Evolutionary conservation across 2,329 filamentous ascomycete species (phyloP).

Genomic region (Aspergillus eucalypticola): DNA sequence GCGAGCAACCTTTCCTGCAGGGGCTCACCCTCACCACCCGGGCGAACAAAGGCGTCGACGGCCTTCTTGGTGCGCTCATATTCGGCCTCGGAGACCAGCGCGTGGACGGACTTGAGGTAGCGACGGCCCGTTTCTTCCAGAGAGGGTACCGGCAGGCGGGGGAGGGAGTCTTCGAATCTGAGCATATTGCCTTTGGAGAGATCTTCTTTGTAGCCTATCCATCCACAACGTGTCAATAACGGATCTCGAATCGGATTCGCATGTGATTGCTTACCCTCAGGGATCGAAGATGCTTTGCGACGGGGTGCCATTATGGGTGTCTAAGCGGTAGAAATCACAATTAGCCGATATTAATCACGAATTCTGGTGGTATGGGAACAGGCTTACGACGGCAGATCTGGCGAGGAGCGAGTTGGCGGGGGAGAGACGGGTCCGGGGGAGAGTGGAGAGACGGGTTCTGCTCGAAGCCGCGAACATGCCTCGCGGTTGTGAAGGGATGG

Average conservation of each 20-base stretch:
- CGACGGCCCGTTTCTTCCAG: constrained; percentile 65
- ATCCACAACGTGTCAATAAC: not conserved
- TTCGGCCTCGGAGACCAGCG: constrained; percentile 60
- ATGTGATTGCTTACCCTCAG: constrained; percentile 45
- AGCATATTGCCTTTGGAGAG: constrained; percentile 64
- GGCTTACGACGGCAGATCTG: constrained; percentile 36
- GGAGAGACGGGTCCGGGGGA: constrained; percentile 42
- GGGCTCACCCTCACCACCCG: constrained; percentile 77
- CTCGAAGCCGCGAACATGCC: constrained; percentile 48
- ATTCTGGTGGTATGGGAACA: constrained; percentile 2
- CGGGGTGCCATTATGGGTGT: constrained; percentile 43
- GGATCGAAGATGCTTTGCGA: constrained; percentile 47
- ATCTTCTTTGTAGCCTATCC: constrained; percentile 64
- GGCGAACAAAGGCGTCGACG: constrained; percentile 82
- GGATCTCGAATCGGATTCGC: not conserved
- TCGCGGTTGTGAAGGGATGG: constrained; percentile 24
- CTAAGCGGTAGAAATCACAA: constrained; percentile 20
- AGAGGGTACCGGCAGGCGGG: constrained; percentile 62
- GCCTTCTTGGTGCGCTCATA: constrained; percentile 69
- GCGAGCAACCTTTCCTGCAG: constrained; percentile 87
- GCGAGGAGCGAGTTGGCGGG: constrained; percentile 35
- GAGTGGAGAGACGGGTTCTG: constrained; percentile 44
- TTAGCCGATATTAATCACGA: not conserved
- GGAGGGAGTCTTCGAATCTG: constrained; percentile 66
- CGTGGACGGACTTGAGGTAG: constrained; percentile 68